These are phyloP conservation scores for Acacia acuminata DNA, from an alignment of 306 rosid species.

Conservation along the genomic window DNA sequence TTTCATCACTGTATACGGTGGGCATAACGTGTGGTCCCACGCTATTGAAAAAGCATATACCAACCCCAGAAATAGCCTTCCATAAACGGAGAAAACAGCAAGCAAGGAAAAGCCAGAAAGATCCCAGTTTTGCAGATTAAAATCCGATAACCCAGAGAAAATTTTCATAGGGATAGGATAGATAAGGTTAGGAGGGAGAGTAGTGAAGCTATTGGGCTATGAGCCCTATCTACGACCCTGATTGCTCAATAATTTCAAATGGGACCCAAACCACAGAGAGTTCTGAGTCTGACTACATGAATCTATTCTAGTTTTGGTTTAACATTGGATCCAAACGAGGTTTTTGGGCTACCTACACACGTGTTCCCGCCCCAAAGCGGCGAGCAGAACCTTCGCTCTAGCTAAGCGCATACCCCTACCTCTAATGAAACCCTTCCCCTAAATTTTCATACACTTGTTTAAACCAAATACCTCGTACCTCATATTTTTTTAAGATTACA, in stretches of 20 bases:
- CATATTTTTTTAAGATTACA: not conserved
- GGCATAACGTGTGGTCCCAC: constrained; percentile 16
- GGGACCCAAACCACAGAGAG: constrained; percentile 35
- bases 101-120: not conserved
- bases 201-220: constrained; percentile 1
- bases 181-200: constrained; percentile 21
- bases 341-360: constrained; percentile 40
- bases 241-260: constrained; percentile 34
- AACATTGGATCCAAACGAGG: constrained; percentile 26
- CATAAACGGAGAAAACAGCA: not conserved
- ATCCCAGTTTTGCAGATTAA: not conserved
- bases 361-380: constrained; percentile 27
- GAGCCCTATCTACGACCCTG: constrained; percentile 10
- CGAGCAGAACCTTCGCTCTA: not conserved
- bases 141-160: not conserved
- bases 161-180: not conserved
- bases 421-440: not conserved
- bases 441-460: constrained; percentile 2
- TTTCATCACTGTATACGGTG: constrained; percentile 29
- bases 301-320: constrained; percentile 6
- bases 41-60: not conserved
- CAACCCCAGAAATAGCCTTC: not conserved
- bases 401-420: no score
- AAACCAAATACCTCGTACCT: not conserved
- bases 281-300: not conserved